Conservation (phyloP, 2,329 filamentous ascomycete genomes). For the Dactylella cylindrospora region DNA sequence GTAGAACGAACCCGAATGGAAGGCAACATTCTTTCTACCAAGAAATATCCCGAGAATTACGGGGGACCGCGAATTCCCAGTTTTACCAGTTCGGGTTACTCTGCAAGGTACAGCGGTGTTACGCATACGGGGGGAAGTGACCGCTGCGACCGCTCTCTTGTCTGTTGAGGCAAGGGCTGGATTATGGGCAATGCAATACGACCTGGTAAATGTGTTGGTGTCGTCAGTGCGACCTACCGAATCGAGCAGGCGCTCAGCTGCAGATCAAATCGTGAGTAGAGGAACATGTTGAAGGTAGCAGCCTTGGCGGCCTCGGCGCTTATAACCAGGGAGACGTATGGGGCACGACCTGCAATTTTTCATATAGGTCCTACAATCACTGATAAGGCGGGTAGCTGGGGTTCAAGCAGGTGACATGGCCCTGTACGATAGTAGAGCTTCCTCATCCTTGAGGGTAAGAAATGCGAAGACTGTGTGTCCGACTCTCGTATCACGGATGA, state of each 20-base stretch:
- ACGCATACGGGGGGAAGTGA: conserved; percentile 11
- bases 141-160: too few relatives aligned
- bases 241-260: conserved; percentile 27
- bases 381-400: conserved; percentile 22
- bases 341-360: too few relatives aligned
- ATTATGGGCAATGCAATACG: conserved; percentile 4
- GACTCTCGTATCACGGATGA: conserved; percentile 20
- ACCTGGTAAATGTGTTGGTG: conserved; percentile 35
- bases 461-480: too few relatives aligned
- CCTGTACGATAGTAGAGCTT: neutral
- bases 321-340: neutral
- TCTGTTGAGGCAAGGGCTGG: too few relatives aligned
- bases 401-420: conserved; percentile 17
- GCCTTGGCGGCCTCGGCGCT: conserved; percentile 34
- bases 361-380: too few relatives aligned
- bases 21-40: conserved; percentile 31
- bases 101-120: conserved; percentile 21
- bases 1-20: conserved; percentile 33
- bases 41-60: conserved; percentile 15
- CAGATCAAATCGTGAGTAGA: conserved; percentile 9
- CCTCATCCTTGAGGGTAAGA: conserved; percentile 10
- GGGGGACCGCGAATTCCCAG: conserved; percentile 17
- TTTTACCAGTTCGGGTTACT: conserved; percentile 16
- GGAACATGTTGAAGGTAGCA: conserved; percentile 31
- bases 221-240: conserved; percentile 20